These are phyloP conservation scores for Phoenix dactylifera DNA, from an alignment of 176 grass and related monocot genomes.

Conservation along the genomic window DNA sequence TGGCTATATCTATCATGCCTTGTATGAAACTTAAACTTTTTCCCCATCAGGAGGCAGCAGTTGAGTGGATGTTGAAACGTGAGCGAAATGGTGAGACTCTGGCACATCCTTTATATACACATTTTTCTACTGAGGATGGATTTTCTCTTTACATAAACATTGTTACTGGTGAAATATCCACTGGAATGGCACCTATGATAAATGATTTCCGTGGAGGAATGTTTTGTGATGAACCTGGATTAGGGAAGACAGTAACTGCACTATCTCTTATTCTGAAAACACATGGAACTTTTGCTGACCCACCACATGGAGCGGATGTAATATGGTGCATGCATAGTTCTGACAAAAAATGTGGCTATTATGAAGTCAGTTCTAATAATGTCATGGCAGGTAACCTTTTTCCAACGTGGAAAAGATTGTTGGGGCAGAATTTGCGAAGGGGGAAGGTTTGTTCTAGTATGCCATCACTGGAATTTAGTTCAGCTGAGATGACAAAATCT, in stretches of 20 bases:
- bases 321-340: conserved; percentile 68
- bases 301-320: conserved; percentile 64
- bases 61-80: conserved; percentile 82
- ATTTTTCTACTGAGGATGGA: conserved; percentile 72
- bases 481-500: conserved; percentile 30
- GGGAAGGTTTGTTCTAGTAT: conserved; percentile 30
- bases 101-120: conserved; percentile 58
- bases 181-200: conserved; percentile 40
- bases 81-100: conserved; percentile 39
- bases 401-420: conserved; percentile 25
- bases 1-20: conserved; percentile 73
- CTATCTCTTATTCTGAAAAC: conserved; percentile 97
- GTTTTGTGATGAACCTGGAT: conserved; percentile 98
- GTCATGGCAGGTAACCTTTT: conserved; percentile 26
- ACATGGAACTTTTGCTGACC: conserved; percentile 57
- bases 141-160: conserved; percentile 72
- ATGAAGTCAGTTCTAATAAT: conserved; percentile 46
- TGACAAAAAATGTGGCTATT: conserved; percentile 82
- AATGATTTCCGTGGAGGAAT: conserved; percentile 81
- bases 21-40: conserved; percentile 96
- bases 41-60: conserved; percentile 83
- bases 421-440: conserved; percentile 15
- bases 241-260: conserved; percentile 91
- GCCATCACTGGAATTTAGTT: conserved; percentile 8
- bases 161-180: conserved; percentile 59